Conservation (phyloP, 1,284 basidiomycete species). For the Malassezia furfur region DNA sequence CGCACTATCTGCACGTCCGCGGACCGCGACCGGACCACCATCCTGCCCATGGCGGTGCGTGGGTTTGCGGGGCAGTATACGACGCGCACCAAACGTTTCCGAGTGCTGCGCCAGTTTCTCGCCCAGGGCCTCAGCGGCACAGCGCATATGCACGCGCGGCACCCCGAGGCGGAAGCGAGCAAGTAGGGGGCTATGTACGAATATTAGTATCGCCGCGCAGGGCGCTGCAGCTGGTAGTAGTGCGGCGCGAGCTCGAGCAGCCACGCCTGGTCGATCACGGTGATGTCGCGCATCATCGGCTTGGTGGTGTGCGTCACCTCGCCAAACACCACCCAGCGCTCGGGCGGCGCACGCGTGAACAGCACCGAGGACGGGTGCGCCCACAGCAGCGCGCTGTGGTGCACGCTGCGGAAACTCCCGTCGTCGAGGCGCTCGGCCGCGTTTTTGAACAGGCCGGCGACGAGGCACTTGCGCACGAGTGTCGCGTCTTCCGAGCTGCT, state of each 20-base stretch:
- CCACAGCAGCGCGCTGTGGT: constrained; percentile 62
- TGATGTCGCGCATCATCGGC: constrained; percentile 56
- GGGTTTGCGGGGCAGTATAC: constrained; percentile 35
- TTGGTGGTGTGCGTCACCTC: constrained; percentile 94
- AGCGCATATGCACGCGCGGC: constrained; percentile 10
- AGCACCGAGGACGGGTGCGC: constrained; percentile 88
- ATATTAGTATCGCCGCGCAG: not conserved
- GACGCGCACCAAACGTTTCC: constrained; percentile 28
- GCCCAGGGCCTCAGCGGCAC: constrained; percentile 27
- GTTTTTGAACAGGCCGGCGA: constrained; percentile 87
- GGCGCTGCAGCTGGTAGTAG: constrained; percentile 15
- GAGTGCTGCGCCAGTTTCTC: constrained; percentile 30
- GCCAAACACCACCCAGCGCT: constrained; percentile 87
- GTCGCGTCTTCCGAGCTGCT: constrained; percentile 53
- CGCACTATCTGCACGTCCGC: constrained; percentile 28
- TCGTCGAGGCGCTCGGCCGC: constrained; percentile 79
- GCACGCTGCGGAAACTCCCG: constrained; percentile 74
- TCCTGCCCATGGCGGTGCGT: constrained; percentile 32
- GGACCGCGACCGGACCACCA: constrained; percentile 26
- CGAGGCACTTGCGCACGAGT: constrained; percentile 69
- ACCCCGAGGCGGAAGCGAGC: not conserved
- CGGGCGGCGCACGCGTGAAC: constrained; percentile 78
- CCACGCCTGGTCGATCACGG: constrained; percentile 51
- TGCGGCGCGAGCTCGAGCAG: constrained; percentile 50
- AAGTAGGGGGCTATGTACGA: not conserved